phyloP scores from a whole-genome alignment of 257 asterid genomes.

The Plectranthus barbatus region DNA sequence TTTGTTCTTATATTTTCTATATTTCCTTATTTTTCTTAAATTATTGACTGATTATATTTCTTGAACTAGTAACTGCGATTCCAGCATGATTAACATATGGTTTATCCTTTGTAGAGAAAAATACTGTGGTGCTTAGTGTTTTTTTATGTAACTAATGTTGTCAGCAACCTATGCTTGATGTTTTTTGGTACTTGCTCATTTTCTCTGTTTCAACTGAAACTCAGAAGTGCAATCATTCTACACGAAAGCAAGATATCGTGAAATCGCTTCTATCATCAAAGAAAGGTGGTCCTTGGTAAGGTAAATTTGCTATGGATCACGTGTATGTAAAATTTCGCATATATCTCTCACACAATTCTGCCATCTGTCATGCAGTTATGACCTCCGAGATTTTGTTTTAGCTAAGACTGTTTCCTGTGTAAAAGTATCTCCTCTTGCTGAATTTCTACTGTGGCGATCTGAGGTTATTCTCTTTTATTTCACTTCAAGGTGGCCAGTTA shows the following conservation, averaged over 20 bases:
- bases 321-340: slow-evolving; percentile 1
- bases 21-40: neutral
- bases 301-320: slow-evolving; percentile 11
- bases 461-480: slow-evolving; percentile 46
- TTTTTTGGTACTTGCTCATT: slow-evolving; percentile 7
- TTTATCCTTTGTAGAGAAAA: neutral
- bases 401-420: slow-evolving; percentile 55
- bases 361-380: slow-evolving; percentile 44
- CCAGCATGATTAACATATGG: neutral
- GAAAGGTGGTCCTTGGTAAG: slow-evolving; percentile 52
- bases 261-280: slow-evolving; percentile 46
- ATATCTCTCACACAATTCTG: slow-evolving; percentile 10
- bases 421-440: slow-evolving; percentile 55
- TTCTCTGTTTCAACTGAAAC: slow-evolving; percentile 10
- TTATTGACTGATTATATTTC: neutral
- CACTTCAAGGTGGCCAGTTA: slow-evolving; percentile 11
- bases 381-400: slow-evolving; percentile 41
- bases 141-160: neutral
- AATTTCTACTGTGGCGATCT: slow-evolving; percentile 84
- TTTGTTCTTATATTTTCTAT: neutral
- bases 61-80: neutral
- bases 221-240: slow-evolving; percentile 50
- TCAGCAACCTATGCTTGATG: neutral
- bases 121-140: neutral
- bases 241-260: slow-evolving; percentile 60